Evolutionary conservation across 768 basidiomycete genomes (phyloP), one percentile per base, ranked within the genome.

Genomic region (Lactarius psammicola): DNA sequence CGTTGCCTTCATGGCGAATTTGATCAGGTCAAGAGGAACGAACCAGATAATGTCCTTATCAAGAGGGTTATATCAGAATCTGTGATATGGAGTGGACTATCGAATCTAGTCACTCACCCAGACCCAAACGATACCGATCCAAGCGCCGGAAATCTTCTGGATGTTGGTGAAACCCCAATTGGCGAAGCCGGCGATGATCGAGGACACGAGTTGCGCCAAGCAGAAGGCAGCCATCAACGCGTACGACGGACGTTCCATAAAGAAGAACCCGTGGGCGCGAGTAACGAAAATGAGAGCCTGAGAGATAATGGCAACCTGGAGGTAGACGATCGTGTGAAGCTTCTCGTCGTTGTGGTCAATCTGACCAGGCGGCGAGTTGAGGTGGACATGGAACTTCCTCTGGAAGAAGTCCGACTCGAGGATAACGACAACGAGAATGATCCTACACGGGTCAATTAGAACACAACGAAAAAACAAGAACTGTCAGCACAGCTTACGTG

Each of bases 251-350:
- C 93, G 88, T 77, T 96, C 94, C 91, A 93, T 92, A 83, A 94
- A 96, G 90, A 94, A 95, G 85, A 92, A 95, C 11, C 89, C 82
- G 73, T 95, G 95, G 71, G 94, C 87, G 80, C 94, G 93, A 46
- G 94, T 96, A 77, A 95, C 86, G 81, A 96, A 96, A 80, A 96
- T 97, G 69, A 98, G 82, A 2, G 96, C 96, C 78, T 98, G 96
- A 55, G 96, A 98, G 80, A 98, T 98, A 78, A 98, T 95, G 67
- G 96, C 96, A 65, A 98, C 96, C 80, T 96, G 94, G 71, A 95
- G 85, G 83, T 97, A 96, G 75, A 95, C 83, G 72, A 97, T 85
- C 80, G 89, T 90, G 82, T 96, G 94, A 6, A 95, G 80, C 71
- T 87, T 81, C n/a, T 75, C 77, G 75, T 93, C 89, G 75, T 90